Evolutionary conservation across 805 yeast species (phyloP).

Genomic region (Myxozyma lipomycoides): DNA sequence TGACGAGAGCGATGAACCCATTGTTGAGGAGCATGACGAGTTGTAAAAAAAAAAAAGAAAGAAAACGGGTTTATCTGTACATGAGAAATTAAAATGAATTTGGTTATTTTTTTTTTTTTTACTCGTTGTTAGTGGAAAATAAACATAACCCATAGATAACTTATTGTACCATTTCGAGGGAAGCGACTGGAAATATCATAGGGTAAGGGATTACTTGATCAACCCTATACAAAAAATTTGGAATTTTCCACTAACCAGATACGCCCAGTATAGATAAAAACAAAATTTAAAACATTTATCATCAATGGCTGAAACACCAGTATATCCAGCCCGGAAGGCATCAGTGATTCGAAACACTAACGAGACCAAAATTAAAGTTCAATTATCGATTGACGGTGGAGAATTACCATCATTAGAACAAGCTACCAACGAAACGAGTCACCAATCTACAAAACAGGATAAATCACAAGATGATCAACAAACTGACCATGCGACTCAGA

Average conservation of each 20-base stretch:
- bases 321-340: conserved; percentile 36
- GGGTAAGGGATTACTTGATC: too few species aligned
- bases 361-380: conserved; percentile 89
- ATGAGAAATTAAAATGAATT: neutral
- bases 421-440: conserved; percentile 49
- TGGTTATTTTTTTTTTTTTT: neutral
- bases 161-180: too few species aligned
- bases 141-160: too few species aligned
- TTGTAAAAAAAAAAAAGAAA: conserved; percentile 16
- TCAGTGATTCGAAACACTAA: conserved; percentile 70
- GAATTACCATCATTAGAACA: conserved; percentile 38
- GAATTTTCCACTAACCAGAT: too few species aligned
- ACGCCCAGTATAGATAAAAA: neutral
- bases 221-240: too few species aligned
- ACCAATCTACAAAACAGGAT: conserved; percentile 35
- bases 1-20: conserved; percentile 36
- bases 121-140: neutral
- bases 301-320: conserved; percentile 1
- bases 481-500: conserved; percentile 58
- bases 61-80: too few species aligned
- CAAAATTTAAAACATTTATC: neutral
- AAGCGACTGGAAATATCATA: too few species aligned
- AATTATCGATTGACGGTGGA: conserved; percentile 83
- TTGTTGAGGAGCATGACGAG: conserved; percentile 29
- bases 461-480: conserved; percentile 31